A percentile compares a stretch with the other conserved stretches of the same genome.
Evolutionary conservation across 2,329 filamentous ascomycete species (phyloP).

Genomic region (Coniochaeta sp.): DNA sequence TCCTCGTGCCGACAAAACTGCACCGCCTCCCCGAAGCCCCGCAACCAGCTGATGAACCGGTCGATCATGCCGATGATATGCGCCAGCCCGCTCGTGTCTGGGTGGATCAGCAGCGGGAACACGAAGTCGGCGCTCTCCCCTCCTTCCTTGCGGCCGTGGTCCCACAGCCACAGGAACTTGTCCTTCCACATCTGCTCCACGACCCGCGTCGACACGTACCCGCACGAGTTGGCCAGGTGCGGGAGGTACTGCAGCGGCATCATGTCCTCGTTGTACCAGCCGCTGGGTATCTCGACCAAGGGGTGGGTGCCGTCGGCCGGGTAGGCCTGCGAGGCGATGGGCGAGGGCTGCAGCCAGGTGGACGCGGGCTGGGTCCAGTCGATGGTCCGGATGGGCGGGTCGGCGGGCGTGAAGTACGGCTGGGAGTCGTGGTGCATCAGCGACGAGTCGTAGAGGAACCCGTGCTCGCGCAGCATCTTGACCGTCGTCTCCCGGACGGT

Average conservation of each 20-base stretch:
- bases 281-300: constrained; percentile 37
- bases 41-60: constrained; percentile 42
- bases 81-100: constrained; percentile 52
- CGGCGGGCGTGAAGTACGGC: constrained; percentile 31
- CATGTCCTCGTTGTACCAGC: constrained; percentile 43
- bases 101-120: constrained; percentile 48
- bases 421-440: constrained; percentile 36
- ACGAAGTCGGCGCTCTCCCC: constrained; percentile 27
- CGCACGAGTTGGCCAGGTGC: constrained; percentile 41
- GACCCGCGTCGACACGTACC: constrained; percentile 48
- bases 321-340: constrained; percentile 14
- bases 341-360: constrained; percentile 38
- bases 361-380: constrained; percentile 25
- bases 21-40: constrained; percentile 33
- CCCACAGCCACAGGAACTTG: constrained; percentile 48
- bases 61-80: constrained; percentile 46
- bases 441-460: constrained; percentile 37
- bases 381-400: constrained; percentile 28
- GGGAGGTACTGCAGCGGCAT: constrained; percentile 39
- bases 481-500: constrained; percentile 37
- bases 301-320: constrained; percentile 9
- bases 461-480: constrained; percentile 31
- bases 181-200: constrained; percentile 57
- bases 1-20: constrained; percentile 35
- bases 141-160: constrained; percentile 23